Percentiles rank a stretch among this genome's conserved stretches.
Evolutionary conservation across 2,329 filamentous ascomycete species (phyloP).

Genomic region (Sclerotinia spermophila): DNA sequence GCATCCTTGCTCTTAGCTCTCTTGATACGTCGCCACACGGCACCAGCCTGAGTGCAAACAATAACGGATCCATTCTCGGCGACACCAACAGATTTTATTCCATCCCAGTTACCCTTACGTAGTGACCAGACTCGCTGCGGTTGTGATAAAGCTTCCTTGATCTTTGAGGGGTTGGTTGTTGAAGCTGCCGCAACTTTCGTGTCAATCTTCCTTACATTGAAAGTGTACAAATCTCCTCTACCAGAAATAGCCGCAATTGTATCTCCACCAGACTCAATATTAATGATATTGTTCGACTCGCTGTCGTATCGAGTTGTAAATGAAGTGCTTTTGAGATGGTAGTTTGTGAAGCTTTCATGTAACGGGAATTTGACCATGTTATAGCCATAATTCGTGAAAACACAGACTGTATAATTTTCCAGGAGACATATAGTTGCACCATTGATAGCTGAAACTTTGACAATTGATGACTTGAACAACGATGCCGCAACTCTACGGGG

Average conservation of each 20-base stretch:
- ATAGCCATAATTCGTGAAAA: conserved; percentile 95
- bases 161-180: conserved; percentile 89
- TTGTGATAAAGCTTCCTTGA: conserved; percentile 72
- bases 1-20: conserved; percentile 75
- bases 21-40: conserved; percentile 86
- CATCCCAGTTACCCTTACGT: conserved; percentile 63
- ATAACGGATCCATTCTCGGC: conserved; percentile 94
- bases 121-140: conserved; percentile 87
- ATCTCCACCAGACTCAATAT: conserved; percentile 80
- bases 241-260: conserved; percentile 86
- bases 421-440: conserved; percentile 82
- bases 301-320: conserved; percentile 62
- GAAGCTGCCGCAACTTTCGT: conserved; percentile 56
- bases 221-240: conserved; percentile 82
- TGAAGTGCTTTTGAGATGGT: conserved; percentile 63
- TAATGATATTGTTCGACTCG: conserved; percentile 64
- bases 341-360: conserved; percentile 65
- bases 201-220: conserved; percentile 70
- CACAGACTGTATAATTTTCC: conserved; percentile 82
- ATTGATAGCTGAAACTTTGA: conserved; percentile 82
- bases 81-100: conserved; percentile 80
- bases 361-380: conserved; percentile 83
- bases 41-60: conserved; percentile 85
- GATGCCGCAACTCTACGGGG: conserved; percentile 88
- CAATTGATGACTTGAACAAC: conserved; percentile 67